These are phyloP conservation scores for Cucurbita argyrosperma DNA, from an alignment of 306 rosid genomes.

Conservation along the genomic window DNA sequence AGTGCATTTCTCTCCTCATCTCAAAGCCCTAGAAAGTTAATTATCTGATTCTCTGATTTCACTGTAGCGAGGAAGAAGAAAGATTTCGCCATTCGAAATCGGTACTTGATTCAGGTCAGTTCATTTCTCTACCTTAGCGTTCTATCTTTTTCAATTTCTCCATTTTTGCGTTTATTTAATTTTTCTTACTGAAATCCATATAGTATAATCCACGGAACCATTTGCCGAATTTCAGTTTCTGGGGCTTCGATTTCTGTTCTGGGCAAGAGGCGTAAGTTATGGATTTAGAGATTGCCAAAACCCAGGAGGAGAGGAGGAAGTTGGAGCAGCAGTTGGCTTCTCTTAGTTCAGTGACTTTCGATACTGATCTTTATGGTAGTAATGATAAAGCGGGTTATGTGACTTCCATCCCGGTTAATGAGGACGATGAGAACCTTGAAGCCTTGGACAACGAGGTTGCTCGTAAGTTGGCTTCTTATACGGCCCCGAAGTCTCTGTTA, in stretches of 20 bases:
- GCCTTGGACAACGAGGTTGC: slow-evolving; percentile 38
- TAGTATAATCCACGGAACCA: not conserved
- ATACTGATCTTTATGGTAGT: slow-evolving; percentile 42
- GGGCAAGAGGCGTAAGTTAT: not conserved
- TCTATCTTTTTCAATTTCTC: not conserved
- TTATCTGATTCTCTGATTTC: not conserved
- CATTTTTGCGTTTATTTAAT: not conserved
- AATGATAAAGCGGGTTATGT: slow-evolving; percentile 34
- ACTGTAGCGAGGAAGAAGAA: not conserved
- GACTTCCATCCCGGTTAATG: slow-evolving; percentile 47
- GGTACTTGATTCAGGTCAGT: not conserved
- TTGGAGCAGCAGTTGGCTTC: slow-evolving; percentile 60
- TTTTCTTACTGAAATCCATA: not conserved
- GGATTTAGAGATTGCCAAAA: slow-evolving; percentile 66
- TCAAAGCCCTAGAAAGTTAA: not conserved
- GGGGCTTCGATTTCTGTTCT: not conserved
- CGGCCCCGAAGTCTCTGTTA: slow-evolving; percentile 47
- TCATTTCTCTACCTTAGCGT: not conserved
- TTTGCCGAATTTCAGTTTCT: not conserved
- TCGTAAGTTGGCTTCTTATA: slow-evolving; percentile 40
- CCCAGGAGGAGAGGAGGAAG: slow-evolving; percentile 61
- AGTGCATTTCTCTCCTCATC: not conserved
- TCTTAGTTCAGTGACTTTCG: slow-evolving; percentile 38
- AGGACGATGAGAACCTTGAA: slow-evolving; percentile 47
- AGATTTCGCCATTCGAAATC: not conserved